Base-by-base conservation (phyloP, 2,329 filamentous ascomycete genomes). In the Ophiostoma australiae region DNA sequence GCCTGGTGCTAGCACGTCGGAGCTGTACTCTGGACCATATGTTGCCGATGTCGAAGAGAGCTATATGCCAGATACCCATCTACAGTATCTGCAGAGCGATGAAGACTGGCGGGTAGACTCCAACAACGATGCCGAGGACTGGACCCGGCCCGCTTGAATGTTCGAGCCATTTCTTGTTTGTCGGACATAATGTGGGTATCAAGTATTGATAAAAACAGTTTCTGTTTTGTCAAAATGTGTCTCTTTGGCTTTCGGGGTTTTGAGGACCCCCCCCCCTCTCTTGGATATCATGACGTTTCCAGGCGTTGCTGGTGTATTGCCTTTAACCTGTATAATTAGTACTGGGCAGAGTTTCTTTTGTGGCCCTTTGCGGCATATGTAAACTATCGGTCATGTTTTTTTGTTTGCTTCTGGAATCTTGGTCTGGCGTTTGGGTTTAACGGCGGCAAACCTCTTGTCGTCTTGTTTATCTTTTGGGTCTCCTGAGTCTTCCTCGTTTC, bases 61-160 rank as follows among this genome's bases (percentile, higher is more conserved):
- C n/a, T 74, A 76, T 37, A 73, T 76, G 10, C 71, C 74, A 27
- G 73, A 74, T 10, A 23, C 41, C 0, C 73, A 75, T 55, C 35
- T 74, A 20, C 73, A 74, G 23, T 75, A 74, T 55, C 71, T 74
- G 5, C 73, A 70, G 6, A 75, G 74, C 20, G 74, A 75, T 1
- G 73, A 75, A 4, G 74, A 76, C 31, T 78, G 77, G 77, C 76
- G 76, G 37, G 73, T 77, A 15, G 75, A 76, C 67, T 67, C 74
- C 7, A 70, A 76, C 7, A 65, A 72, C 23, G 73, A 76, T 8
- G 72, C 70, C 10, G 72, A 73, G 4, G 74, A 77, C 74, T 70
- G 77, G 77, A n/a, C 63, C 20, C 35, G 63, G 13, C n/a, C 33
- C 10, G 3, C 63, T 39, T 66, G 4, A 48, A n/a, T 48, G 44